Base-by-base conservation (phyloP, 495 filamentous ascomycete species). In the Penicillium paradoxum region DNA sequence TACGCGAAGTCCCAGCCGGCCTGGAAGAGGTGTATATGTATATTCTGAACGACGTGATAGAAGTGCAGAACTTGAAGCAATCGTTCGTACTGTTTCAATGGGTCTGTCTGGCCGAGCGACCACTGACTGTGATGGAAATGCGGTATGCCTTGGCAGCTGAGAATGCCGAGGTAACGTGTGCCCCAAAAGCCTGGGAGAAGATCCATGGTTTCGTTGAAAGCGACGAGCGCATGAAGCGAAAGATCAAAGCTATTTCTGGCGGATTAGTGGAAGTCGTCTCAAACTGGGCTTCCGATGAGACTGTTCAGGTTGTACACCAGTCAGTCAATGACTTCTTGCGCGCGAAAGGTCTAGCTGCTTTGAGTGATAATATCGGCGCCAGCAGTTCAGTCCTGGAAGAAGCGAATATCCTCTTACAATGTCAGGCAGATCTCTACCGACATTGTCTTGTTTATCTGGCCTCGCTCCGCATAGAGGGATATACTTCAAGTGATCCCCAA, bases 301-400 rank as follows among this genome's bases (percentile, higher is more conserved):
- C 21, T n/a, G 32, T 59, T 15, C 53, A 59, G 39, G 50, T 51
- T 7, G 42, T 59, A 13, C 57, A 59, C 45, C 53, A 59, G 40
- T 56, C 51, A 14, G 56, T 59, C 36, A 59, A 55, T 30, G 56
- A 59, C 32, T 59, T 51, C 52, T 42, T 55, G 5, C 49, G 36
- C 34, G 14, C 8, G 10, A 56, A 56, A 48, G 48, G 54, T 21
- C 49, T 56, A 24, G 18, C 42, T 22, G 45, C 54, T 60, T 56
- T 60, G 54, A 58, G 51, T 55, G 39, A 57, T 45, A 34, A 19
- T 5, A 49, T 53, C 47, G 40, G n/a, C 15, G 19, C 6, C 4
- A 48, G 42, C 18, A 43, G 5, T 0, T 1, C 1, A 13, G 17
- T 32, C 0, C 2, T 34, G 2, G 17, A 51, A 21, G 29, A 6